phyloP scores from a whole-genome alignment of 2,329 filamentous ascomycete genomes.

The Lithohypha guttulata region DNA sequence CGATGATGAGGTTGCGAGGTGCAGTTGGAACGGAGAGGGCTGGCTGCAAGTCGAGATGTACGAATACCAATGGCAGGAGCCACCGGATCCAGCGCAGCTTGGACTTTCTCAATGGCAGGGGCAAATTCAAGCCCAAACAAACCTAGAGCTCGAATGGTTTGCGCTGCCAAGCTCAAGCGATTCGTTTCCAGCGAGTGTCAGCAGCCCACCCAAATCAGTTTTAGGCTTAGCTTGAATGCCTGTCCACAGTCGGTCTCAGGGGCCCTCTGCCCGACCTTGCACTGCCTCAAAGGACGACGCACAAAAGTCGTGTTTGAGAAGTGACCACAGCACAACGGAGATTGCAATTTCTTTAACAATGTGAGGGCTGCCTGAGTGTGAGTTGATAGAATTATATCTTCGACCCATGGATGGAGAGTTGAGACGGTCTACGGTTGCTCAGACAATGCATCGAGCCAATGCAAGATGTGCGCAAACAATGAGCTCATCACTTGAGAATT shows the following conservation, averaged over 20 bases:
- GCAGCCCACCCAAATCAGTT: neutral
- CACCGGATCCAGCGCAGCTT: neutral
- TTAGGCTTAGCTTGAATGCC: neutral
- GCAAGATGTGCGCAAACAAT: no score
- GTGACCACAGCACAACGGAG: neutral
- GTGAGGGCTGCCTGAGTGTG: no score
- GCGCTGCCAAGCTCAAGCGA: neutral
- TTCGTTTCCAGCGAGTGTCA: neutral
- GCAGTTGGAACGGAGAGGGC: slow-evolving; percentile 3
- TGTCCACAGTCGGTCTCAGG: slow-evolving; percentile 6
- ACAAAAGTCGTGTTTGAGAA: neutral
- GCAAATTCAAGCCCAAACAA: neutral
- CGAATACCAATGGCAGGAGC: neutral
- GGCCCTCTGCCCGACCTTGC: neutral
- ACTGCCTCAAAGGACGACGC: slow-evolving; percentile 1
- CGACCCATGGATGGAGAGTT: no score
- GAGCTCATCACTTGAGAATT: no score
- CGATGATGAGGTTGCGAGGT: slow-evolving; percentile 2
- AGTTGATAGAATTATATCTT: no score
- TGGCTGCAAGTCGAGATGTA: neutral
- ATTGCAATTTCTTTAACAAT: slow-evolving; percentile 7
- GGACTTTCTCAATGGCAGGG: neutral
- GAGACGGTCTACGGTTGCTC: no score
- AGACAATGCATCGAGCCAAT: no score
- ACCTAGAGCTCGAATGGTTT: neutral